Evolutionary conservation across 202 grass and related monocot species (phyloP), one percentile per base, ranked within the genome.

Genomic region (Setaria italica): DNA sequence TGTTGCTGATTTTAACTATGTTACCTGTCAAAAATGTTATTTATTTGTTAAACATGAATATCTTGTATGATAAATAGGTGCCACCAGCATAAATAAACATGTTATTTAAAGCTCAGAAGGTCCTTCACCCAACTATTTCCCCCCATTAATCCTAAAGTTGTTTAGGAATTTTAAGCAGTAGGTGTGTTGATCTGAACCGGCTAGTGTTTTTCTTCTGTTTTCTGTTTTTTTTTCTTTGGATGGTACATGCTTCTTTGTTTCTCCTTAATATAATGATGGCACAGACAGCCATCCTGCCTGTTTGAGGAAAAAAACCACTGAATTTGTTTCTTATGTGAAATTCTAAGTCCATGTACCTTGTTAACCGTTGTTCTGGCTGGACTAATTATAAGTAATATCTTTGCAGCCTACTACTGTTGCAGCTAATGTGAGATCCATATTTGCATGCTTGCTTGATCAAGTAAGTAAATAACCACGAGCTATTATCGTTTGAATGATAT

Each of bases 401-500:
- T 83, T 90, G 62, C 88, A 99, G 97, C 86, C 92, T 85, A 85
- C 84, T 87, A 85, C 83, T 78, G 92, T 99, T 85, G 93, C 97
- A 75, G 87, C 79, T 68, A 92, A 96, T 57, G 87, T 96, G 39
- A 94, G 88, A 89, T 92, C 89, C 48, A 88, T 99, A 82, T 94
- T 99, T 80, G 89, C 88, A 2, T 96, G 97, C 88, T 92, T 99
- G 90, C 90, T 99, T 72, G 92, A 94, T 88, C 94, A 99, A 96
- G 97, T 96, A 92, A 94, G 96, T 91, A 77, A n/a, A 86, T 45
- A 76, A 71, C 45, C 58, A 64, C 17, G 14, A 66, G 5, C 53
- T n/a, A 67, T 62, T 67, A 75, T 34, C 63, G 84, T 78, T 34
- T 76, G 50, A 20, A 53, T 70, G 32, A 49, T 68, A 74, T 81